Base-by-base conservation (phyloP, 768 basidiomycete species). In the Podaxis sp. region DNA sequence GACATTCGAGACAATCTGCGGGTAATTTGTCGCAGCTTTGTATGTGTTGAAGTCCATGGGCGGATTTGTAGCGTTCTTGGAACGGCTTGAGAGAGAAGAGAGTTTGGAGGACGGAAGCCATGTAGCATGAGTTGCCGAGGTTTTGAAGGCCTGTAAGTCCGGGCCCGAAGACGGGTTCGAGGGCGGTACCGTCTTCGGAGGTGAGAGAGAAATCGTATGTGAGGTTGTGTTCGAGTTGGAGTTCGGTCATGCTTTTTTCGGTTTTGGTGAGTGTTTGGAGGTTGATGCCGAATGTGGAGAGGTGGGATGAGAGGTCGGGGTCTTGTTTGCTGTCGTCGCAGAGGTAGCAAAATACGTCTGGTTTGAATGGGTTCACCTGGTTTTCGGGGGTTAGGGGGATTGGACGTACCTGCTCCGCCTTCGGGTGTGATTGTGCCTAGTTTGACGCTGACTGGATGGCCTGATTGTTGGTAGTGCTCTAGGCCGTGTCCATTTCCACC, bases 101-200 rank as follows among this genome's bases (percentile, higher is more conserved):
- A 0, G 86, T 83, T 74, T 98, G 96, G 0, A 98, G 73, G 10
- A 93, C 88, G 0, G 95, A 97, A 1, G 95, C 93, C 88, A 99
- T 96, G 76, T 99, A 99, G 72, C 96, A 99, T 70, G 95, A 94
- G 73, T 98, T 98, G 1, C 96, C 97, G 1, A 99, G 82, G 71
- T 99, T 98, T 23, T 86, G 77, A 0, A 98, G 76, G 1, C 97
- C 97, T 0, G 96, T 98, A 28, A 95, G 71, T 0, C 93, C 92
- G 2, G 89, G 84, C 0, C 97, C 97, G 69, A 90, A 95, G 10
- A 98, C 76, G 0, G 95, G 95, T 64, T 92, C 85, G 5, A 98
- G 78, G 1, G 93, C 90, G 32, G 89, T 87, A 1, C 95, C 96
- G 55, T 92, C 87, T 61, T 95, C 91, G 18, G 82, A 84, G 0